Conservation (phyloP, 495 filamentous ascomycete species). For the Hypoxylon lenormandii region DNA sequence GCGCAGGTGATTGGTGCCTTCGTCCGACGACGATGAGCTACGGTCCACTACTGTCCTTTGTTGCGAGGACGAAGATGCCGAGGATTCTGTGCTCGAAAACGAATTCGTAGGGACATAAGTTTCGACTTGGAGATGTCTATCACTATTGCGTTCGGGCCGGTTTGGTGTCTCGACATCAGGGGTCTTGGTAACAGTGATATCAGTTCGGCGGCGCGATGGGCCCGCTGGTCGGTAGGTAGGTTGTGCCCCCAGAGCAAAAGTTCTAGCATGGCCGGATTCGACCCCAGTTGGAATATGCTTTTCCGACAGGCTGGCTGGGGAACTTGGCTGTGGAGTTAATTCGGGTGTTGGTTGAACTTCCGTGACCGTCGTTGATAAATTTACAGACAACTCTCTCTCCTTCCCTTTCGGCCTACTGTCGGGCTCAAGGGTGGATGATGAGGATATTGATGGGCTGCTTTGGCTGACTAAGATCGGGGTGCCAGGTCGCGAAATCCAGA, state of each 20-base stretch:
- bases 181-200: slow-evolving; percentile 14
- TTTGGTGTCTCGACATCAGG: slow-evolving; percentile 17
- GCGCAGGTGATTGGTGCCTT: slow-evolving; percentile 33
- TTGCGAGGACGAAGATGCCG: slow-evolving; percentile 47
- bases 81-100: slow-evolving; percentile 41
- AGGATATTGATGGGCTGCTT: slow-evolving; percentile 48
- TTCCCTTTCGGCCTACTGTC: slow-evolving; percentile 39
- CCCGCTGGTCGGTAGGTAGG: slow-evolving; percentile 41
- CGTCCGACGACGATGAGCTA: slow-evolving; percentile 48
- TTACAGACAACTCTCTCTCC: slow-evolving; percentile 41
- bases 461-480: slow-evolving; percentile 60
- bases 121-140: slow-evolving; percentile 36
- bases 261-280: slow-evolving; percentile 23
- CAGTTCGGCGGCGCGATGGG: slow-evolving; percentile 27
- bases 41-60: slow-evolving; percentile 42
- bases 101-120: slow-evolving; percentile 49
- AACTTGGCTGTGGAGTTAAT: slow-evolving; percentile 48
- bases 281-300: slow-evolving; percentile 34
- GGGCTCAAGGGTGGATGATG: slow-evolving; percentile 51
- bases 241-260: slow-evolving; percentile 34
- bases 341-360: slow-evolving; percentile 44
- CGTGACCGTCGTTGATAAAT: slow-evolving; percentile 24
- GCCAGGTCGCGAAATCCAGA: slow-evolving; percentile 80
- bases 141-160: slow-evolving; percentile 21
- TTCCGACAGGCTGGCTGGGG: slow-evolving; percentile 41